Conservation (phyloP, 768 basidiomycete genomes). For the Termitomyces sp. region DNA sequence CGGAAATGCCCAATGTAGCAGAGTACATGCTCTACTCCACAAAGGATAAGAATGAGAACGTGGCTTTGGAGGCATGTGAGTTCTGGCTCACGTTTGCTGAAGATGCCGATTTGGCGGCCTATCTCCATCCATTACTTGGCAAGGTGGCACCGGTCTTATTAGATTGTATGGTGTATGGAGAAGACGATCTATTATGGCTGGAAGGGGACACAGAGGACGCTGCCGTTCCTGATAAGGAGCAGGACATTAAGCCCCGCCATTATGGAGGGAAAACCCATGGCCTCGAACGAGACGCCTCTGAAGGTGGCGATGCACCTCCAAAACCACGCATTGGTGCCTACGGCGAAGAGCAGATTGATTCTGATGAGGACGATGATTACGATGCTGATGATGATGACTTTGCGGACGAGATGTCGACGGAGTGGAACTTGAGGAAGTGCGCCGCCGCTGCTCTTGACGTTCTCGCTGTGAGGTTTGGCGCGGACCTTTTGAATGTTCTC, state of each 20-base stretch:
- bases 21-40: slow-evolving; percentile 99
- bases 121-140: slow-evolving; percentile 80
- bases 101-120: slow-evolving; percentile 80
- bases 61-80: slow-evolving; percentile 97
- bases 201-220: slow-evolving; percentile 91
- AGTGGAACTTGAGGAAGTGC: slow-evolving; percentile 99
- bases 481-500: slow-evolving; percentile 85
- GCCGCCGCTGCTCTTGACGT: slow-evolving; percentile 97
- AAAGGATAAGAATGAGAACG: slow-evolving; percentile 95
- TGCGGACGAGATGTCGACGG: slow-evolving; percentile 94
- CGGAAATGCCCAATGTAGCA: slow-evolving; percentile 91
- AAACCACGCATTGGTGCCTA: slow-evolving; percentile 56
- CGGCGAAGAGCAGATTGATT: slow-evolving; percentile 77
- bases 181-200: slow-evolving; percentile 92
- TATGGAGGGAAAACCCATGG: slow-evolving; percentile 85
- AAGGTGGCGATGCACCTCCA: slow-evolving; percentile 25
- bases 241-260: slow-evolving; percentile 94
- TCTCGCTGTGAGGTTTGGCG: slow-evolving; percentile 86
- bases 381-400: slow-evolving; percentile 88
- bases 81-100: slow-evolving; percentile 99
- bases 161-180: slow-evolving; percentile 96
- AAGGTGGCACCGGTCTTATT: slow-evolving; percentile 93
- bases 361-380: slow-evolving; percentile 86
- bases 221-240: slow-evolving; percentile 85
- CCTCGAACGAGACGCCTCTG: slow-evolving; percentile 64